Evolutionary conservation across 2,329 filamentous ascomycete species (phyloP).

Genomic region (Chaetomiaceae sp.): DNA sequence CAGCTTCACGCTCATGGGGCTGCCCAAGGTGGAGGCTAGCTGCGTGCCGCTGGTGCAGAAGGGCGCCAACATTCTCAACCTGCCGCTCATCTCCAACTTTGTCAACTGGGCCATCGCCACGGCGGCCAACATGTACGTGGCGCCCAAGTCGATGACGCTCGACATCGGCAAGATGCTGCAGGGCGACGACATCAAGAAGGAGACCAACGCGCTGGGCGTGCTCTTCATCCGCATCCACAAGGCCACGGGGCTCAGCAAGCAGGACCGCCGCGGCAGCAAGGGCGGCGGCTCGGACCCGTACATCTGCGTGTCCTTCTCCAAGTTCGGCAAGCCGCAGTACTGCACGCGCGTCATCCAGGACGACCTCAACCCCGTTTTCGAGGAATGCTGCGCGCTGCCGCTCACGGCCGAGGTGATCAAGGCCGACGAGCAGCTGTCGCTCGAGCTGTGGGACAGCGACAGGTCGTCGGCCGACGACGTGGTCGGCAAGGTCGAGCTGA

Average conservation of each 20-base stretch:
- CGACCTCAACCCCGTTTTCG: slow-evolving; percentile 87
- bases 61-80: slow-evolving; percentile 84
- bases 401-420: slow-evolving; percentile 89
- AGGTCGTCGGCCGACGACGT: slow-evolving; percentile 89
- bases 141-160: slow-evolving; percentile 88
- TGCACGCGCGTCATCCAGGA: slow-evolving; percentile 95
- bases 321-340: slow-evolving; percentile 97
- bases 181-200: slow-evolving; percentile 89
- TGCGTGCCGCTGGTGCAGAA: slow-evolving; percentile 90
- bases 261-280: slow-evolving; percentile 74
- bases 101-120: slow-evolving; percentile 92
- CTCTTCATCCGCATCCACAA: slow-evolving; percentile 90
- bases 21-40: slow-evolving; percentile 82
- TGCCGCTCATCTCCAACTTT: slow-evolving; percentile 91
- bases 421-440: slow-evolving; percentile 84
- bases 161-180: slow-evolving; percentile 87
- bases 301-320: slow-evolving; percentile 90
- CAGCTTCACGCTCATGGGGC: slow-evolving; percentile 90
- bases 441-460: slow-evolving; percentile 96
- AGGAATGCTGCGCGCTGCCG: slow-evolving; percentile 78
- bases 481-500: slow-evolving; percentile 89
- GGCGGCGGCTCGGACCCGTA: slow-evolving; percentile 92
- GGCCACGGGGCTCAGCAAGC: slow-evolving; percentile 82
- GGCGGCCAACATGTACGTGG: slow-evolving; percentile 85
- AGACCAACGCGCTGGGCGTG: slow-evolving; percentile 79